A percentile compares a stretch with the other conserved stretches of the same genome.
Evolutionary conservation across 1,284 basidiomycete species (phyloP).

Genomic region (Stereum hirsutum): DNA sequence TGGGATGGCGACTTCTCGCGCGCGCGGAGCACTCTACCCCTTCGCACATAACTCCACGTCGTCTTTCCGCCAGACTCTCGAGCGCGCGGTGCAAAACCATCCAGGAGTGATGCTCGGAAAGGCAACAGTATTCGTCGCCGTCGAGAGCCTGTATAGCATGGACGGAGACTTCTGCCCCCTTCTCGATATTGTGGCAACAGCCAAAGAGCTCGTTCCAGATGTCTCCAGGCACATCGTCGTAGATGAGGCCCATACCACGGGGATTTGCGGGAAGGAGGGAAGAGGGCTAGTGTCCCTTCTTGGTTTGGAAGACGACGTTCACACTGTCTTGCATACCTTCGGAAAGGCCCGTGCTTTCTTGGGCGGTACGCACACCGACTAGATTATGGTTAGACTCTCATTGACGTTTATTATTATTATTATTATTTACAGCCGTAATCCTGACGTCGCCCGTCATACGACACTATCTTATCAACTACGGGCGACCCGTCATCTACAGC

Average conservation of each 20-base stretch:
- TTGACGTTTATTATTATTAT: too few relatives aligned
- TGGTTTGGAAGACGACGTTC: constrained; percentile 25
- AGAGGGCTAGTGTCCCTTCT: constrained; percentile 28
- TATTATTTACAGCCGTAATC: constrained; percentile 54
- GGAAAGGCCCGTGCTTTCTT: constrained; percentile 39
- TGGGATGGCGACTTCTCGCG: constrained; percentile 38
- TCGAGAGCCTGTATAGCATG: constrained; percentile 60
- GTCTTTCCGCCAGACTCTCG: background rate
- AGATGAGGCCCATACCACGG: constrained; percentile 54
- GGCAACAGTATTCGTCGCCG: constrained; percentile 35
- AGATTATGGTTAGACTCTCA: too few relatives aligned
- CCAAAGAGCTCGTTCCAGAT: constrained; percentile 24
- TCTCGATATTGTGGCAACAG: constrained; percentile 25
- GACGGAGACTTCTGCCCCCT: constrained; percentile 55
- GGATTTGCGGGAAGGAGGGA: constrained; percentile 32
- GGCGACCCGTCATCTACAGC: constrained; percentile 85
- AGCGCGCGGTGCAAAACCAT: constrained; percentile 14
- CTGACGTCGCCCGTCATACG: constrained; percentile 66
- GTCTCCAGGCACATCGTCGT: constrained; percentile 29
- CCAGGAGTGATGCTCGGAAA: constrained; percentile 15
- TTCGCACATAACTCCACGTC: constrained; percentile 1
- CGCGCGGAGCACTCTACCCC: constrained; percentile 17
- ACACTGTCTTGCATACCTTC: constrained; percentile 41
- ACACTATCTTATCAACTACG: constrained; percentile 89
- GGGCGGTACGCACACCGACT: constrained; percentile 34